Base-by-base conservation (phyloP, 768 basidiomycete genomes). In the Pseudohyphozyma bogoriensis region DNA sequence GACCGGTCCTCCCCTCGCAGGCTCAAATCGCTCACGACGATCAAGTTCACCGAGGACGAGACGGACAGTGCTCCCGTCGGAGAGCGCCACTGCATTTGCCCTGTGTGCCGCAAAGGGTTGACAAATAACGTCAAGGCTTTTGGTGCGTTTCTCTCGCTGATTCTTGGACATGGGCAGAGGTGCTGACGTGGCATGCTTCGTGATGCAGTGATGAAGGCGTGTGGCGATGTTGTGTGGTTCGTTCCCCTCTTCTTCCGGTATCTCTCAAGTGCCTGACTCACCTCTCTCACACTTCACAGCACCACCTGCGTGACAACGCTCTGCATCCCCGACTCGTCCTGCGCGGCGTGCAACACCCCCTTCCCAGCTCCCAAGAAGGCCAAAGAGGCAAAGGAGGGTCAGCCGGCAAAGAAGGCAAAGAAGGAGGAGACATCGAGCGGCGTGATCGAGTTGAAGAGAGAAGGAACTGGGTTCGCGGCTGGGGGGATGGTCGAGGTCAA, bases 401-500 rank as follows among this genome's bases (percentile, higher is more conserved):
- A n/a, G n/a, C n/a, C n/a, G n/a, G n/a, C n/a, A n/a, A n/a, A n/a
- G n/a, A n/a, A n/a, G n/a, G n/a, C n/a, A n/a, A n/a, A n/a, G n/a
- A n/a, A n/a, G n/a, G n/a, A n/a, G n/a, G n/a, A n/a, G 29, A 28
- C 42, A 37, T 47, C 51, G 44, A 39, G 55, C 50, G n/a, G 33
- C 32, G 26, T 54, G 47, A 80, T 95, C 50, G 85, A 88, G 71
- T 73, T 97, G 42, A 84, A 84, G 70, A 81, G 92, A 62, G 95
- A 99, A 80, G 95, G 92, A 29, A 96, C 92, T 13, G 91, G 92
- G 0, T 96, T 87, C 70, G 90, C 92, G 11, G 86, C 87, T 55
- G 91, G 92, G n/a, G 92, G 92, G 9, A 74, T 89, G 66, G 89
- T 90, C n/a, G 89, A 93, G 75, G 85, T 86, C 0, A 83, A 81